Evolutionary conservation across 768 basidiomycete genomes (phyloP), one percentile per base, ranked within the genome.

Genomic region (Lactarius evosmus): DNA sequence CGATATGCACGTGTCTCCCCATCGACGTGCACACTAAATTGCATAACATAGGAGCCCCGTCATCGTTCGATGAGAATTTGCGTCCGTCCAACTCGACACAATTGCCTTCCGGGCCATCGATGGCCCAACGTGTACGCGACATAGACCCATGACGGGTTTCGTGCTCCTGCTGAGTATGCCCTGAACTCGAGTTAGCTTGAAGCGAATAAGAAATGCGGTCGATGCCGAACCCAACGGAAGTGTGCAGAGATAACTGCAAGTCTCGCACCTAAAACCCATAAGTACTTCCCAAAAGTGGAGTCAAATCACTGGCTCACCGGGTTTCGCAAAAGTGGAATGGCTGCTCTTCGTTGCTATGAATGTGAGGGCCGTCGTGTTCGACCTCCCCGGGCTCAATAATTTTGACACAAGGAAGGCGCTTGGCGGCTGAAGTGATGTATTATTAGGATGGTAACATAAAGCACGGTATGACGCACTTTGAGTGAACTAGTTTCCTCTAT

Each of bases 71-170:
- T 14, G 78, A 82, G 69, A 84, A 87, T 61, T 78, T 82, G 56
- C 79, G 79, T 3, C 86, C 84, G 63, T 82, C 78, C 5, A 86
- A 73, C 67, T 86, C 86, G 0, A 85, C 58, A 1, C 74, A 71
- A 2, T 77, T 77, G 17, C 79, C 82, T 12, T 84, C 80, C 0
- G 78, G 78, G 0, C 82, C 83, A 59, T 85, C 84, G 2, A 86
- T 70, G 0, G 80, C 75, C 85, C 86, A 87, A 38, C 77, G 75
- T 0, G 83, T 81, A 58, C 74, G 77, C 0, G 83, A 81, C 85
- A 86, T 86, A 0, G 83, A 85, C 12, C 85, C 86, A 59, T 87
- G 85, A 14, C 76, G 77, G 0, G 85, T 87, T 54, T 86, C 85
- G 40, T 87, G 85, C 52, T 84, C 82, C 66, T 80, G 77, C 63